Base-by-base conservation (phyloP, 352 stramenopile species). In the Phytophthora multivora region DNA sequence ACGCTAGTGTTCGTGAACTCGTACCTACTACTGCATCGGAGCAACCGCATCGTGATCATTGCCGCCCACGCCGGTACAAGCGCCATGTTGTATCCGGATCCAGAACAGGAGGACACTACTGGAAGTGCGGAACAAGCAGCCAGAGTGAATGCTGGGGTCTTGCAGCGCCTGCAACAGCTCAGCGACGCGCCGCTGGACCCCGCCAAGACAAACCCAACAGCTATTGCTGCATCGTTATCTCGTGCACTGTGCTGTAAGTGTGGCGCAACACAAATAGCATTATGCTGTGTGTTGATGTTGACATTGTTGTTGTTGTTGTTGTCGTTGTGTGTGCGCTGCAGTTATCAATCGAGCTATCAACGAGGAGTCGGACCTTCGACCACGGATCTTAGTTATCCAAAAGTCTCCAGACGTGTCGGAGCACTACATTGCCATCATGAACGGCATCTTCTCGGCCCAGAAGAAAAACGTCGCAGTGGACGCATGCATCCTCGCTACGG, bases 401-500 rank as follows among this genome's bases (percentile, higher is more conserved):
- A 91, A 90, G 52, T 89, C 85, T 12, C 76, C 83, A 3, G 88
- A 96, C 50, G 84, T 94, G 51, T 89, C 88, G 38, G 78, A 85
- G 66, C 86, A 95, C 63, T 96, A 96, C 71, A 96, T 96, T 47
- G 84, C 86, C 11, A 91, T 95, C 69, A 96, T 96, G 88, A 96
- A 96, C 60, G 83, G 75, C 54, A 95, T 95, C 56, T 96, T 96
- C 63, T 95, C 88, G 36, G 88, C 88, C 1, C 86, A 96, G 59
- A 96, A 96, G 71, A 93, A 90, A 63, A 77, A 69, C 42, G 82
- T 96, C 16, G 75, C 84, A 19, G 83, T 96, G 15, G 88, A 96
- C 54, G 83, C 86, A 13, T 93, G 87, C 51, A 86, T 95, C 38
- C 67, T 96, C 36, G 63, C 72, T 12, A 46, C 68, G 3, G 86